Evolutionary conservation across 148 eudicot species (phyloP), one percentile per base, ranked within the genome.

Genomic region (Camellia sinensis): DNA sequence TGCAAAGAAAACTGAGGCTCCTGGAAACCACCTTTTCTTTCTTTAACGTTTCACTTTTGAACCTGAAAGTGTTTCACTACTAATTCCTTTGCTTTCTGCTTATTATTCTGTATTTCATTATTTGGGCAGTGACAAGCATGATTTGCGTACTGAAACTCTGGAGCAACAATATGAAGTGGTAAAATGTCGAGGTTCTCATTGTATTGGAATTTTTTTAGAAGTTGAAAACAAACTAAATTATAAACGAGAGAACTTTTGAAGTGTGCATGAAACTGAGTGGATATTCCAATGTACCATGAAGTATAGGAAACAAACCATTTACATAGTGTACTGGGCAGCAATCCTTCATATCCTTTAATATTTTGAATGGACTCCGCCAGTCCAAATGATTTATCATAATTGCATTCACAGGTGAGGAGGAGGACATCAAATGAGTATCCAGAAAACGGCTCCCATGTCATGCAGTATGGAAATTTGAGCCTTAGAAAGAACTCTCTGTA

Each of bases 141-240:
- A 54, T 54, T 54, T 53, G 76, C 62, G 22, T 5, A 73, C 41
- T 14, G 76, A 73, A 54, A 73, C 76, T 73, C 63, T 73, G 62
- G 63, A 73, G 59, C 76, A 73, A 45, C 76, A 73, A 8, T 73
- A 73, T 73, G 45, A 73, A 54, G 45, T 14, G 76, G 76, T 73
- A 73, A 53, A 37, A 29, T 29, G 3, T 73, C 62, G 8, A 70
- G 18, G 56, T 70, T 70, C 56, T 46, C 52, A 70, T 18, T 19
- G 46, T 45, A 15, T 70, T 70, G 74, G 29, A 70, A 46, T n/a
- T n/a, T 70, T 53, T n/a, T 22, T 45, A n/a, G 56, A 46, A 45
- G 54, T 46, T 45, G 17, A 45, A 56, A 70, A n/a, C 13, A 17
- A 69, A 37, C 46, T 15, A 19, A 46, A 46, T 8, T 46, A 46